A percentile compares a stretch with the other conserved stretches of the same genome.
These are phyloP conservation scores for Lathyrus sativus DNA, from an alignment of 306 rosid species.

Conservation along the genomic window DNA sequence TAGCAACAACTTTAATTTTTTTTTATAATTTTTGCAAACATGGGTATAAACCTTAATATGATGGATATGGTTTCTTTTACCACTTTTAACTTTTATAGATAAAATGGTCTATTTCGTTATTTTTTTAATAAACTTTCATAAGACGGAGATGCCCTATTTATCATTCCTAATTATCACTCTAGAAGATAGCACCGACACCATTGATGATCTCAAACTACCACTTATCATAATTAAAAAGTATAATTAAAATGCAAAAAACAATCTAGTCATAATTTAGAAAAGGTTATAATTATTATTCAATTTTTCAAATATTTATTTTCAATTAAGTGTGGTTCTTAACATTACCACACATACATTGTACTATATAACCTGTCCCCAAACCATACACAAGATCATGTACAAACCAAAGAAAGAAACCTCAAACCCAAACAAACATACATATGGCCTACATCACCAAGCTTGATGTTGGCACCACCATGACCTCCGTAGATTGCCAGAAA, in stretches of 20 bases:
- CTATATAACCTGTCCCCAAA: slow-evolving; percentile 43
- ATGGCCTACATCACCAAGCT: slow-evolving; percentile 31
- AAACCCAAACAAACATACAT: slow-evolving; percentile 39
- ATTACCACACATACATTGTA: background rate
- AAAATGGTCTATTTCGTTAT: too few species aligned
- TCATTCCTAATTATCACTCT: too few species aligned
- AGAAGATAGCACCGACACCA: too few species aligned
- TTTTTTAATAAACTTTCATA: too few species aligned
- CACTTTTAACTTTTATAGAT: too few species aligned
- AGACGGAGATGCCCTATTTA: too few species aligned
- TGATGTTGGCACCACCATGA: slow-evolving; percentile 39
- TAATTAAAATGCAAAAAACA: background rate
- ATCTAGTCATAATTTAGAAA: background rate
- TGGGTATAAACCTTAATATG: too few species aligned
- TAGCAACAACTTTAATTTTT: too few species aligned
- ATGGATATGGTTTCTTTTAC: too few species aligned
- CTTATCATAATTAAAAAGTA: background rate
- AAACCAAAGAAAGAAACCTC: slow-evolving; percentile 11
- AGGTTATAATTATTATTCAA: background rate
- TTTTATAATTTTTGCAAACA: too few species aligned
- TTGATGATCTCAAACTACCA: background rate
- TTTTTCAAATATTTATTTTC: background rate
- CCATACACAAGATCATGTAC: slow-evolving; percentile 6
- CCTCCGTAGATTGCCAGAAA: slow-evolving; percentile 80
- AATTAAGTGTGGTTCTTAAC: background rate